Evolutionary conservation across 768 basidiomycete species (phyloP).

Genomic region (Boletellus sp.): DNA sequence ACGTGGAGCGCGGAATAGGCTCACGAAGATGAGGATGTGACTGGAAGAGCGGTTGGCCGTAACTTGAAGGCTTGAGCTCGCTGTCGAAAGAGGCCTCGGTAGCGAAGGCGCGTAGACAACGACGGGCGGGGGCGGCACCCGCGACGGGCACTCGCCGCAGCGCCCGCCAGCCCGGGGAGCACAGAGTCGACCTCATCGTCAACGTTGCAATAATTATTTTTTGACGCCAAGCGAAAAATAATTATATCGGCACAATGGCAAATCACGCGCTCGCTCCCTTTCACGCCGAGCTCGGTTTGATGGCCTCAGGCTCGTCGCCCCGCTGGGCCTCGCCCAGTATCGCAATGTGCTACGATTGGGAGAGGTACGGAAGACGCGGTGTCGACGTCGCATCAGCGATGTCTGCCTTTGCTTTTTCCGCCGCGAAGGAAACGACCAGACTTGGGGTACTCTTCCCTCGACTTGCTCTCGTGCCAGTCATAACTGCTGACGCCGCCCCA

Average conservation of each 20-base stretch:
- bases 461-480: slow-evolving; percentile 3
- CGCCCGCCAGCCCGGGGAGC: slow-evolving; percentile 13
- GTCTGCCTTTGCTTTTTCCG: slow-evolving; percentile 61
- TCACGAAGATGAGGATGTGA: slow-evolving; percentile 82
- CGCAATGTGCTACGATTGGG: slow-evolving; percentile 35
- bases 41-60: slow-evolving; percentile 72
- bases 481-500: slow-evolving; percentile 26
- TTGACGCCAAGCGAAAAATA: not conserved
- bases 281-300: slow-evolving; percentile 9
- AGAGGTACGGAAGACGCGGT: slow-evolving; percentile 48
- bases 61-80: slow-evolving; percentile 62
- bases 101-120: slow-evolving; percentile 29
- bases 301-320: slow-evolving; percentile 16
- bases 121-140: not conserved
- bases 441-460: slow-evolving; percentile 53
- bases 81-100: slow-evolving; percentile 27
- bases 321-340: slow-evolving; percentile 4
- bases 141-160: slow-evolving; percentile 9
- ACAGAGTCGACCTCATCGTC: slow-evolving; percentile 17
- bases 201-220: not conserved
- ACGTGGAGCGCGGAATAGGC: slow-evolving; percentile 19
- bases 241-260: not conserved
- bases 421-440: slow-evolving; percentile 62
- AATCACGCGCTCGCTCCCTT: slow-evolving; percentile 20
- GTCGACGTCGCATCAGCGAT: slow-evolving; percentile 65